Percentiles rank a stretch among this genome's conserved stretches.
Evolutionary conservation across 768 basidiomycete species (phyloP).

Genomic region (Collybia sordida): DNA sequence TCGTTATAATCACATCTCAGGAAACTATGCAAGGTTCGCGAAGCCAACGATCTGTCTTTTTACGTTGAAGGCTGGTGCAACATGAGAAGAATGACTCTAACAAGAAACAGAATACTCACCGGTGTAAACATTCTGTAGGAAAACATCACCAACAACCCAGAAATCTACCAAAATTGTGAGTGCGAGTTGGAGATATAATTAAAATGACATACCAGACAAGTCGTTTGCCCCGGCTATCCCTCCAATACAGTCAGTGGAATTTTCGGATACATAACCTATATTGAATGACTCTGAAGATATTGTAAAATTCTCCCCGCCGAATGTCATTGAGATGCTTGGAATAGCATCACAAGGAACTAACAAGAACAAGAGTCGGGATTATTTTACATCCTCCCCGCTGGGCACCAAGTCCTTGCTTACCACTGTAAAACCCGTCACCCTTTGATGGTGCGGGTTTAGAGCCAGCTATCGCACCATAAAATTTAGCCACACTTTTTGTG

Average conservation of each 20-base stretch:
- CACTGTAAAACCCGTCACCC: constrained; percentile 11
- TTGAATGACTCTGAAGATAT: constrained; percentile 46
- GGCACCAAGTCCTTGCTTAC: too few relatives aligned
- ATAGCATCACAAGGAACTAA: constrained; percentile 28
- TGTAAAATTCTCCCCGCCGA: constrained; percentile 35
- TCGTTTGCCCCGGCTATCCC: constrained; percentile 18
- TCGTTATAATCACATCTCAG: constrained; percentile 1
- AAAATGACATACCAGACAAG: neutral
- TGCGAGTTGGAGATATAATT: neutral
- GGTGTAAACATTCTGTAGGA: constrained; percentile 47
- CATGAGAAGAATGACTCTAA: neutral
- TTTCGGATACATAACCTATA: constrained; percentile 41
- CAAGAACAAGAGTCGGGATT: neutral
- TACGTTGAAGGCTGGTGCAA: constrained; percentile 33
- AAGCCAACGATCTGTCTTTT: constrained; percentile 38
- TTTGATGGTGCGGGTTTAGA: too few relatives aligned
- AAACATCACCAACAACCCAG: constrained; percentile 43
- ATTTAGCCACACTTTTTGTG: constrained; percentile 15
- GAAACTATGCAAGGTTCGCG: constrained; percentile 37
- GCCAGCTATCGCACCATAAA: constrained; percentile 32
- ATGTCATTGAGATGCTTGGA: constrained; percentile 32
- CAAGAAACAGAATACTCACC: constrained; percentile 9
- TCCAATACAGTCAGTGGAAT: constrained; percentile 57
- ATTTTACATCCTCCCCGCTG: too few relatives aligned
- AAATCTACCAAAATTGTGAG: constrained; percentile 9